Evolutionary conservation across 177 flowering plant genomes (phyloP).

Genomic region (Tripterygium wilfordii): DNA sequence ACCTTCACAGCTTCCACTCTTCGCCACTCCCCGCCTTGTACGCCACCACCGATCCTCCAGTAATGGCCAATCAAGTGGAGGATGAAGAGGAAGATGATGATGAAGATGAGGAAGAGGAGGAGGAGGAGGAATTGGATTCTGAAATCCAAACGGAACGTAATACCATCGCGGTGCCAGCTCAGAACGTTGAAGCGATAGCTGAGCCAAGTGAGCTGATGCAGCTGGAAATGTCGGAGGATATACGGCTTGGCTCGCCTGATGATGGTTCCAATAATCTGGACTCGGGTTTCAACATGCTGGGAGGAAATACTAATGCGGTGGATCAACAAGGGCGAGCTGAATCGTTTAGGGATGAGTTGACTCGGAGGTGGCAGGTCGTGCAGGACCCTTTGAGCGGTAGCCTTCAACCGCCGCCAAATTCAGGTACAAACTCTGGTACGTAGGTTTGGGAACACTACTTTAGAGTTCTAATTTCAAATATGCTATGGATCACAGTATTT

Average conservation of each 20-base stretch:
- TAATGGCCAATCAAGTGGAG: slow-evolving; percentile 15
- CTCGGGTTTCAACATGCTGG: slow-evolving; percentile 41
- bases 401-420: slow-evolving; percentile 30
- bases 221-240: slow-evolving; percentile 76
- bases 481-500: too few relatives aligned
- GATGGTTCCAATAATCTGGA: slow-evolving; percentile 70
- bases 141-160: slow-evolving; percentile 38
- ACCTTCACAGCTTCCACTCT: slow-evolving; percentile 34
- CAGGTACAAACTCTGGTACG: slow-evolving; percentile 28
- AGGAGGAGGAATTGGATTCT: slow-evolving; percentile 42
- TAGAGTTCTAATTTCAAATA: too few relatives aligned
- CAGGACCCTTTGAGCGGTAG: slow-evolving; percentile 21
- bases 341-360: slow-evolving; percentile 30
- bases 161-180: background rate
- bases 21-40: slow-evolving; percentile 20
- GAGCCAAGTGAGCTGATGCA: slow-evolving; percentile 78
- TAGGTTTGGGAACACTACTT: too few relatives aligned
- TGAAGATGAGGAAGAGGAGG: slow-evolving; percentile 49
- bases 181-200: slow-evolving; percentile 8
- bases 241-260: slow-evolving; percentile 78
- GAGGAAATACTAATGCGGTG: slow-evolving; percentile 9
- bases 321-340: slow-evolving; percentile 28
- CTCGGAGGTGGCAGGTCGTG: slow-evolving; percentile 35
- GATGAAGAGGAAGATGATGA: slow-evolving; percentile 30
- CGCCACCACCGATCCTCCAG: slow-evolving; percentile 14